Percentiles rank a stretch among this genome's conserved stretches.
Evolutionary conservation across 495 filamentous ascomycete species (phyloP).

Genomic region (Aspergillus sparsus): DNA sequence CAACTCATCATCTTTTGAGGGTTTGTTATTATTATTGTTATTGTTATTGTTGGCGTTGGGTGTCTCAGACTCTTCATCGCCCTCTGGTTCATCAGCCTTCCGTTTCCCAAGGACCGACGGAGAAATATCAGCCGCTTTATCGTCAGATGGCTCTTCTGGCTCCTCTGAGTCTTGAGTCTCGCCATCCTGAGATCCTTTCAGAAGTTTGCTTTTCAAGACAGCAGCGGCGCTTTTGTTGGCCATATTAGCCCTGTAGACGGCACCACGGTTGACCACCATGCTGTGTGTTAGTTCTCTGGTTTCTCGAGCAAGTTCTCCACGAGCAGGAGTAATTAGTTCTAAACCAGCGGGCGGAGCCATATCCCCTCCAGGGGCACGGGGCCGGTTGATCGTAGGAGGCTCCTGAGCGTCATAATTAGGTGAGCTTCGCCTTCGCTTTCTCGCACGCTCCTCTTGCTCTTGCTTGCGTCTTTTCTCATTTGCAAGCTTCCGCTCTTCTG

Average conservation of each 20-base stretch:
- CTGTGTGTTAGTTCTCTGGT: slow-evolving; percentile 73
- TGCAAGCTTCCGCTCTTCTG: slow-evolving; percentile 77
- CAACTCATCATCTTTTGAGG: slow-evolving; percentile 55
- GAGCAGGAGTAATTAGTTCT: slow-evolving; percentile 60
- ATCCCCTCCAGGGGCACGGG: slow-evolving; percentile 33
- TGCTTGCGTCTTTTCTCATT: slow-evolving; percentile 76
- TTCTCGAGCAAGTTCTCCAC: slow-evolving; percentile 60
- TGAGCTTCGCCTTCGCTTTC: slow-evolving; percentile 48
- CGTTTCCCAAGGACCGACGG: slow-evolving; percentile 59
- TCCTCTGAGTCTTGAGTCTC: slow-evolving; percentile 19
- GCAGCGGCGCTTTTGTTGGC: slow-evolving; percentile 96
- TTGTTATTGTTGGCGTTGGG: slow-evolving; percentile 51
- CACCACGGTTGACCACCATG: slow-evolving; percentile 79
- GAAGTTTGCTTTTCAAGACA: slow-evolving; percentile 78
- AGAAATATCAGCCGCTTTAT: slow-evolving; percentile 31
- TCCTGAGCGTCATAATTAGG: slow-evolving; percentile 46
- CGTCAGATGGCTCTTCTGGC: slow-evolving; percentile 21
- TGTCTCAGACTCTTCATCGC: slow-evolving; percentile 62
- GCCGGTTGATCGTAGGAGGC: slow-evolving; percentile 28
- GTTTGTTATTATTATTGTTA: slow-evolving; percentile 49
- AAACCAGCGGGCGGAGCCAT: slow-evolving; percentile 46
- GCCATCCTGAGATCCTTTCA: slow-evolving; percentile 43
- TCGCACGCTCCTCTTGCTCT: slow-evolving; percentile 55
- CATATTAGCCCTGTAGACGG: slow-evolving; percentile 72
- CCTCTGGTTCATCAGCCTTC: slow-evolving; percentile 63